A percentile compares a stretch with the other conserved stretches of the same genome.
These are phyloP conservation scores for Colletotrichum ledebouriae DNA, from an alignment of 2,329 filamentous ascomycete species.

Conservation along the genomic window DNA sequence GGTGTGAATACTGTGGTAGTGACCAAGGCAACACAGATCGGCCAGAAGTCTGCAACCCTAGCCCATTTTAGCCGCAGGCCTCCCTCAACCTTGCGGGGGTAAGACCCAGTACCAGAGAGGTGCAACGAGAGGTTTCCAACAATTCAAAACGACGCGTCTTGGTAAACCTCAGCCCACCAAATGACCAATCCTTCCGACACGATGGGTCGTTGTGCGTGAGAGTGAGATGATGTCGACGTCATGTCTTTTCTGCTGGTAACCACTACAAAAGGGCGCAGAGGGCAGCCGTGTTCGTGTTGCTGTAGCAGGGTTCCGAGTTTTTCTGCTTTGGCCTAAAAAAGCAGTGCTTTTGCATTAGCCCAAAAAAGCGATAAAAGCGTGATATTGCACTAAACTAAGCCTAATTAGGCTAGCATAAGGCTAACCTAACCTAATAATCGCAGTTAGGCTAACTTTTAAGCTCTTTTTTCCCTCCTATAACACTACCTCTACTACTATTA, in stretches of 20 bases:
- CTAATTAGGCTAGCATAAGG: too few relatives aligned
- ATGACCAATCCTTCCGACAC: constrained; percentile 37
- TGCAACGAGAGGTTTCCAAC: constrained; percentile 20
- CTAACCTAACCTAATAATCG: too few relatives aligned
- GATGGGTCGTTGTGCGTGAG: constrained; percentile 33
- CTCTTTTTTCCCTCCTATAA: too few relatives aligned
- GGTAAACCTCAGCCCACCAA: constrained; percentile 33
- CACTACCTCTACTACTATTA: too few relatives aligned
- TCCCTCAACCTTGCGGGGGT: constrained; percentile 30
- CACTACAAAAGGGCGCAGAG: constrained; percentile 1
- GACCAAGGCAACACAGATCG: constrained; percentile 21
- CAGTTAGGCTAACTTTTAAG: too few relatives aligned
- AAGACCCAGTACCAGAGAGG: constrained; percentile 21
- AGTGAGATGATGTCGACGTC: constrained; percentile 37
- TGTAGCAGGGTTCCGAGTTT: too few relatives aligned
- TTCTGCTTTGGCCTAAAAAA: too few relatives aligned
- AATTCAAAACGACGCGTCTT: constrained; percentile 18
- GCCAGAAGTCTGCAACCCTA: constrained; percentile 25
- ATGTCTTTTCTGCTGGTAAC: constrained; percentile 20
- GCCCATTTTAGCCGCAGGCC: constrained; percentile 29
- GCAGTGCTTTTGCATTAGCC: too few relatives aligned
- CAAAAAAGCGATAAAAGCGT: too few relatives aligned
- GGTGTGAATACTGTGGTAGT: constrained; percentile 8
- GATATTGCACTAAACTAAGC: too few relatives aligned
- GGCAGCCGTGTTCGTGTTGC: not conserved